Conservation (phyloP, 2,329 filamentous ascomycete species). For the Colletotrichum cordylinicola region DNA sequence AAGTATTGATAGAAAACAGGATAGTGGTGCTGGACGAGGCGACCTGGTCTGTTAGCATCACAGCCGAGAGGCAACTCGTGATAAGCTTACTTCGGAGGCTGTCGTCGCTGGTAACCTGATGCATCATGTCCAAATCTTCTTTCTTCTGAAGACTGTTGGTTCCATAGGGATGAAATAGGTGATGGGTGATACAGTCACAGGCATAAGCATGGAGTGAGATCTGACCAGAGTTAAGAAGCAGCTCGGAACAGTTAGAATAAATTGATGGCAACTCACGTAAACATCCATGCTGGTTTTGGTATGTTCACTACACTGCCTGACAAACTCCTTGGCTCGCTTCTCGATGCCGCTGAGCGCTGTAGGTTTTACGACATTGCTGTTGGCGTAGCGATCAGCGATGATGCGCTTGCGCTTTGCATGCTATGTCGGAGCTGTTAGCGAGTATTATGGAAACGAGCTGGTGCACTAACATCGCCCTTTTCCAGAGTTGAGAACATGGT, state of each 20-base stretch:
- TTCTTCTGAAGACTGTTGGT: constrained; percentile 61
- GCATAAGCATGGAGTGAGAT: constrained; percentile 66
- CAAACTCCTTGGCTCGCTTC: constrained; percentile 60
- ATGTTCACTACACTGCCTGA: constrained; percentile 55
- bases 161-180: constrained; percentile 70
- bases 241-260: not conserved
- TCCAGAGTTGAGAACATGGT: constrained; percentile 66
- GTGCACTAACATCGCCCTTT: constrained; percentile 53
- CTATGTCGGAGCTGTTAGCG: constrained; percentile 35
- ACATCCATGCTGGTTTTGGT: constrained; percentile 57
- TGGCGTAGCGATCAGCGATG: constrained; percentile 71
- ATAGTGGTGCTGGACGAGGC: constrained; percentile 62
- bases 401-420: constrained; percentile 68
- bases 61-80: not conserved
- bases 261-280: constrained; percentile 53
- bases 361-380: constrained; percentile 67
- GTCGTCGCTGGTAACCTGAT: constrained; percentile 70
- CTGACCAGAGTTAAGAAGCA: not conserved
- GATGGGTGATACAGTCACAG: constrained; percentile 72
- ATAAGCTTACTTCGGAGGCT: constrained; percentile 64
- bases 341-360: constrained; percentile 61
- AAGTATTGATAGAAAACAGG: constrained; percentile 56
- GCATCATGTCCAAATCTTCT: constrained; percentile 69
- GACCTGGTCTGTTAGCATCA: constrained; percentile 45
- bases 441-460: no score